Evolutionary conservation across 164 flowering plant genomes (phyloP).

Genomic region (Brasenia schreberi): DNA sequence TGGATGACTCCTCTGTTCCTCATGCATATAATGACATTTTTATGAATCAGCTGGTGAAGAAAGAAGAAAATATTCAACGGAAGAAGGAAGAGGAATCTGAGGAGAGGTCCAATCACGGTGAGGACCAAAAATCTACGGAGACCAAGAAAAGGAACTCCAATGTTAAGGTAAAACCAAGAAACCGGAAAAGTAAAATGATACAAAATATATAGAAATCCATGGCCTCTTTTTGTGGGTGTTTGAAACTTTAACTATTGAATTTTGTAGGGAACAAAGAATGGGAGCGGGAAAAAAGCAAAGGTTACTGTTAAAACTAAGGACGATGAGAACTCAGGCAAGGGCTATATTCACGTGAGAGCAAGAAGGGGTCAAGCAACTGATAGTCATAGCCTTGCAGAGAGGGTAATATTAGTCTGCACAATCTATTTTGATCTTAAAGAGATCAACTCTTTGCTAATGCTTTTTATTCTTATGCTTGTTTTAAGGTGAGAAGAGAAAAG

Average conservation of each 20-base stretch:
- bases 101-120: neutral
- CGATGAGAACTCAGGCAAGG: constrained; percentile 35
- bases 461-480: neutral
- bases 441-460: neutral
- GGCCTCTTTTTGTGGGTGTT: neutral
- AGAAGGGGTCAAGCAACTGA: constrained; percentile 97
- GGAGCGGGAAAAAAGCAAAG: constrained; percentile 44
- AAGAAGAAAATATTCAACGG: neutral
- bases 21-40: neutral
- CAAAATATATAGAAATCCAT: neutral
- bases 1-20: neutral
- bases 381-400: constrained; percentile 94
- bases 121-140: neutral
- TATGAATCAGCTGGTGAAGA: neutral
- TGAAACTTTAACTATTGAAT: neutral
- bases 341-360: constrained; percentile 86
- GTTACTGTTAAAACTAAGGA: constrained; percentile 16
- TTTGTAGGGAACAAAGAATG: neutral
- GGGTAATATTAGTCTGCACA: constrained; percentile 39
- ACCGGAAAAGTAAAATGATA: neutral
- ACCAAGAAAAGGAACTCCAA: neutral
- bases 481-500: constrained; percentile 73
- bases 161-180: neutral
- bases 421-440: constrained; percentile 3
- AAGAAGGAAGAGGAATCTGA: neutral